Evolutionary conservation across 2,329 filamentous ascomycete genomes (phyloP), one percentile per base, ranked within the genome.

Genomic region (Neofusicoccum laricinum): DNA sequence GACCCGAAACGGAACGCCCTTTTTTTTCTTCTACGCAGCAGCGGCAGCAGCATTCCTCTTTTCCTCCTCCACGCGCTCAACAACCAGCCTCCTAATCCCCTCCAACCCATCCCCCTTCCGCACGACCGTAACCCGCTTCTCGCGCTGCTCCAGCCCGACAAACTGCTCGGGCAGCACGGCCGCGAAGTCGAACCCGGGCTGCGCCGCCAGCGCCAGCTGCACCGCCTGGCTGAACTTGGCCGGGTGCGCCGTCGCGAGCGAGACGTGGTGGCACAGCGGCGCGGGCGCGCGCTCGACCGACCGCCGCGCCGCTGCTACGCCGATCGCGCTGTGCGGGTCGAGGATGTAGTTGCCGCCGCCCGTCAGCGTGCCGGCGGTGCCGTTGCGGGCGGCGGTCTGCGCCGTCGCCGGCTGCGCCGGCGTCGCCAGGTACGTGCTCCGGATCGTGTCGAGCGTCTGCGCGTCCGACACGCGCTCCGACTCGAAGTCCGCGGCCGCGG

Each of bases 201-300:
- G 84, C 8, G 85, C 85, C 68, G 87, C 85, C 66, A 98, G 81
- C 0, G 94, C 93, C 53, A 90, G 76, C 70, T 93, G 90, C 1
- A 99, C 94, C 0, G 93, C 93, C 36, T 87, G 86, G 0, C 90
- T 88, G 73, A 99, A 99, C 78, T 99, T 99, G 67, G 94, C 95
- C 0, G 95, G 94, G 77, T 99, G 95, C 2, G 95, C 95, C 1
- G 95, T 99, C 1, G 93, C 91, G 2, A 99, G 86, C 1, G 92
- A 88, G 71, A 99, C 90, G 76, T 96, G 90, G 61, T 88, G 79
- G 30, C 48, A 51, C 15, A 80, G 80, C 1, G 81, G 76, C 48
- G 82, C 75, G 32, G 78, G 78, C 0, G 81, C 76, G 12, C 86
- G 82, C 58, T 73, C 68, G 49, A 14, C 58, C 2, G 91, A 93